phyloP scores from a whole-genome alignment of 257 asterid genomes.

The Solanum virginianum region DNA sequence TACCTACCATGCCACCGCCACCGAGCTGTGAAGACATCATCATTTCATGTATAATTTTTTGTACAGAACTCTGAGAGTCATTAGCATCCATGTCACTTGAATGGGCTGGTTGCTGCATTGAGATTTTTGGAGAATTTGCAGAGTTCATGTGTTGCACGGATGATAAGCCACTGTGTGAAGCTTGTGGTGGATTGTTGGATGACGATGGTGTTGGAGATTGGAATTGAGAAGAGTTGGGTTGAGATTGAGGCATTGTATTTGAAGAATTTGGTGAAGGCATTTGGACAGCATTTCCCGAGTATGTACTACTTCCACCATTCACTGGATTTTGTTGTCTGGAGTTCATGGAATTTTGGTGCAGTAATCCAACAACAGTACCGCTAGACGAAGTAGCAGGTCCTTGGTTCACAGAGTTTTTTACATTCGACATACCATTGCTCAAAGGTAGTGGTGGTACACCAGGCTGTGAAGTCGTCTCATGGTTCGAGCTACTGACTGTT shows the following conservation, averaged over 20 bases:
- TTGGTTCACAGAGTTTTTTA: conserved; percentile 24
- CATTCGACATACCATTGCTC: conserved; percentile 29
- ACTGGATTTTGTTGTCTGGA: conserved; percentile 48
- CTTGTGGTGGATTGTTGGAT: conserved; percentile 47
- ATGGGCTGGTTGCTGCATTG: conserved; percentile 54
- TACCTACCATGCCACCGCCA: conserved; percentile 45
- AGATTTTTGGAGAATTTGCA: conserved; percentile 42
- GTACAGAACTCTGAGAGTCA: conserved; percentile 84
- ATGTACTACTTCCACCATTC: conserved; percentile 30
- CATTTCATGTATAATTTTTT: conserved; percentile 75
- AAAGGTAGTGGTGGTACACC: conserved; percentile 35
- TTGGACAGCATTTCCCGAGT: conserved; percentile 40
- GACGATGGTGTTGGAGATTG: conserved; percentile 62
- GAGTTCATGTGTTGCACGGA: conserved; percentile 30
- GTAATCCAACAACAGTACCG: conserved; percentile 32
- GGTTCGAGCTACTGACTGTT: conserved; percentile 20
- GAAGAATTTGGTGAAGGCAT: conserved; percentile 68
- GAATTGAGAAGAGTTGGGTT: conserved; percentile 43
- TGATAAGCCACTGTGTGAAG: conserved; percentile 32
- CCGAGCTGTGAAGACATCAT: conserved; percentile 71
- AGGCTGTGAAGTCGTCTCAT: conserved; percentile 32
- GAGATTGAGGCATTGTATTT: conserved; percentile 38
- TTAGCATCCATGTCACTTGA: conserved; percentile 53
- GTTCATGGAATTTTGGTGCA: conserved; percentile 72
- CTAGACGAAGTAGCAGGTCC: conserved; percentile 36